Evolutionary conservation across 306 rosid genomes (phyloP).

Genomic region (Gillenia trifoliata): DNA sequence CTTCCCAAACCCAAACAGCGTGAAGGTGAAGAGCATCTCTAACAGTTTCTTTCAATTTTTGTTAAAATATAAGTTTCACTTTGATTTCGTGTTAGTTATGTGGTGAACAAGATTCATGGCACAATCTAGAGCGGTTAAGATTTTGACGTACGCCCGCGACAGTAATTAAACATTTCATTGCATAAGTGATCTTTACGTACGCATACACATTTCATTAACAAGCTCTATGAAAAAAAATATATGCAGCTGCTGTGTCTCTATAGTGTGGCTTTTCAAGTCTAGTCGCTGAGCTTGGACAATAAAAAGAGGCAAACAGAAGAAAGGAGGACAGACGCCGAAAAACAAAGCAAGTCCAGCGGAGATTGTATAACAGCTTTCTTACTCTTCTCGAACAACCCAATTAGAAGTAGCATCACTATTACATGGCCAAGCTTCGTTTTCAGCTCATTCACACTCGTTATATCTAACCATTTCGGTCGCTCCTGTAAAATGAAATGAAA

Average conservation of each 20-base stretch:
- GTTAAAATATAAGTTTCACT: too few species aligned
- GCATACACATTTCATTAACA: neutral
- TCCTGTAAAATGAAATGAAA: conserved; percentile 47
- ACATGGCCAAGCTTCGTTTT: conserved; percentile 94
- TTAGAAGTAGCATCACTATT: conserved; percentile 92
- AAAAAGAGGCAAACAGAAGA: conserved; percentile 76
- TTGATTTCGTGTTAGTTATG: too few species aligned
- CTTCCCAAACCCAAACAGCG: too few species aligned
- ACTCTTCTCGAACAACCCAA: conserved; percentile 79
- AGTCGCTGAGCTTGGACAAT: conserved; percentile 62
- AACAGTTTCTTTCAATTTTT: too few species aligned
- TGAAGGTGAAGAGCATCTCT: too few species aligned
- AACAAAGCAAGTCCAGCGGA: conserved; percentile 85
- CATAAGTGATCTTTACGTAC: neutral
- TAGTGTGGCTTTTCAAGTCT: conserved; percentile 8
- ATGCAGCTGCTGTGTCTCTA: neutral
- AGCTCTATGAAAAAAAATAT: neutral
- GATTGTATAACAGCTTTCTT: conserved; percentile 66
- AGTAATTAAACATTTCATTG: too few species aligned
- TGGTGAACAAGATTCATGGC: too few species aligned
- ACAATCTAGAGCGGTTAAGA: too few species aligned
- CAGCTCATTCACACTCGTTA: conserved; percentile 71
- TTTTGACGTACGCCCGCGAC: too few species aligned
- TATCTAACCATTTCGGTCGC: conserved; percentile 77
- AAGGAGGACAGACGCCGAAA: conserved; percentile 67